Evolutionary conservation across 306 rosid species (phyloP).

Genomic region (Rubus idaeus): DNA sequence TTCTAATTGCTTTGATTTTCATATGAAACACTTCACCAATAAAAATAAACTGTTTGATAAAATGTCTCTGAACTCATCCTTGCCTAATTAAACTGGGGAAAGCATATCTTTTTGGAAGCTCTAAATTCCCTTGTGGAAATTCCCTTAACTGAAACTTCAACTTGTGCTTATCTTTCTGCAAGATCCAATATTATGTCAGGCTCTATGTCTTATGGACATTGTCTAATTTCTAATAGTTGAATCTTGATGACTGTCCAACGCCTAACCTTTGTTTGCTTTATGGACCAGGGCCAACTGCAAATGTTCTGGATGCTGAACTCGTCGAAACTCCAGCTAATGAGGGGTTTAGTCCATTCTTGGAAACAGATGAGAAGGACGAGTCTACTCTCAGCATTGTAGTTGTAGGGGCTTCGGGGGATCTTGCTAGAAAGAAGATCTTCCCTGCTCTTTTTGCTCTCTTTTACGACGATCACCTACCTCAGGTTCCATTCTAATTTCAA

Average conservation of each 20-base stretch:
- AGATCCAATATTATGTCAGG: background rate
- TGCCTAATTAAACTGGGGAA: background rate
- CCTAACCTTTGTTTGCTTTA: background rate
- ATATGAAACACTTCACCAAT: background rate
- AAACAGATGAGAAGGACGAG: background rate
- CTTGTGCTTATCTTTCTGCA: background rate
- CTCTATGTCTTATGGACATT: background rate
- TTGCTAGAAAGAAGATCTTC: slow-evolving; percentile 10
- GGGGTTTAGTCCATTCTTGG: background rate
- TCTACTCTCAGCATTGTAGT: slow-evolving; percentile 8
- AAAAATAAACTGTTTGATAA: background rate
- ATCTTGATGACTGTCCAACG: background rate
- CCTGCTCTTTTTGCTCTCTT: slow-evolving; percentile 9
- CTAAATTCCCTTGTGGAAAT: background rate
- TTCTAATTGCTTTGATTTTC: background rate
- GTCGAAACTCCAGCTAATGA: slow-evolving; percentile 1
- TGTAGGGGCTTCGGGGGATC: slow-evolving; percentile 11
- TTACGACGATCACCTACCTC: background rate
- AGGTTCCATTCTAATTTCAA: background rate
- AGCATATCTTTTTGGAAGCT: background rate
- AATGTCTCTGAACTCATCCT: slow-evolving; percentile 1
- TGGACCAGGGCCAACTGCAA: slow-evolving; percentile 3
- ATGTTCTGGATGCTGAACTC: slow-evolving; percentile 10
- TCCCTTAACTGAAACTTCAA: background rate
- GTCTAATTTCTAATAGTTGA: background rate